Evolutionary conservation across 257 asterid species (phyloP).

Genomic region (Solanum stenotomum): DNA sequence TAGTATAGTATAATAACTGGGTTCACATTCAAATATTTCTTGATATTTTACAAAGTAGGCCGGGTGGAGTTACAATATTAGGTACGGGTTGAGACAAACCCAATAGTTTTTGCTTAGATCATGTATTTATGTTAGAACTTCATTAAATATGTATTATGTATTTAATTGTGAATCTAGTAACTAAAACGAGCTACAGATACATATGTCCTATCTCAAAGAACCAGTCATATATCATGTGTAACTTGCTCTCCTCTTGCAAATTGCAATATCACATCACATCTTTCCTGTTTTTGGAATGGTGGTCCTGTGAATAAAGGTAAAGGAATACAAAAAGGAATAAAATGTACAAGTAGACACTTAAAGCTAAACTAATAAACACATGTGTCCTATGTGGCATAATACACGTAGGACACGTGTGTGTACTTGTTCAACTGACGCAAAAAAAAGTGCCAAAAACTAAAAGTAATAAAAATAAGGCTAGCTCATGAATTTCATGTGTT

Average conservation of each 20-base stretch:
- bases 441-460: not conserved
- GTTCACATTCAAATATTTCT: not conserved
- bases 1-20: not conserved
- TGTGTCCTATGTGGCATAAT: not conserved
- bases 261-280: not conserved
- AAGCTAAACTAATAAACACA: not conserved
- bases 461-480: not conserved
- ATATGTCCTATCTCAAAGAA: not conserved
- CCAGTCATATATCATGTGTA: not conserved
- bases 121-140: not conserved
- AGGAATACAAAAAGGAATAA: not conserved
- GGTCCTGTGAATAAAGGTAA: not conserved
- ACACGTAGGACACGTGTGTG: not conserved
- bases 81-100: not conserved
- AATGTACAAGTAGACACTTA: not conserved
- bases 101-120: not conserved
- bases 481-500: not conserved
- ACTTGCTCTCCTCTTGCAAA: not conserved
- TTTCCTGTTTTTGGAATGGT: not conserved
- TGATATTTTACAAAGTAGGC: not conserved
- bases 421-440: not conserved
- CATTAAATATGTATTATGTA: not conserved
- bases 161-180: not conserved
- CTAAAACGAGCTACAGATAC: not conserved
- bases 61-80: not conserved